Evolutionary conservation across 495 filamentous ascomycete genomes (phyloP).

Genomic region (Tuber borchii): DNA sequence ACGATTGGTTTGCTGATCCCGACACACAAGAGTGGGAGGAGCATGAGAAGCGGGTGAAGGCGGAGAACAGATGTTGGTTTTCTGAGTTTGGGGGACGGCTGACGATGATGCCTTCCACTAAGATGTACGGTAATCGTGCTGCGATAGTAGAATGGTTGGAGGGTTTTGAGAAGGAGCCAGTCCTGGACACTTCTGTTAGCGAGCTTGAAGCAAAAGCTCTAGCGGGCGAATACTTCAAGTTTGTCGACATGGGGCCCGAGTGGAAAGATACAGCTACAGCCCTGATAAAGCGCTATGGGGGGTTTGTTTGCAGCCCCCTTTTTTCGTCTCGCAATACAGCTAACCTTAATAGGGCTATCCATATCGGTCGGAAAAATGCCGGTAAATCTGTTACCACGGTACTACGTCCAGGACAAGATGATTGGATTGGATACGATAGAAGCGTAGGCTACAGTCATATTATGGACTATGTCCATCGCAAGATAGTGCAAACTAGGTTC

Average conservation of each 20-base stretch:
- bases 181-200: neutral
- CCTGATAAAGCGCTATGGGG: neutral
- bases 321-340: neutral
- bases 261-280: neutral
- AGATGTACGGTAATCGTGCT: neutral
- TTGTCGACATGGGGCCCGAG: neutral
- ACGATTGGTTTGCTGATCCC: neutral
- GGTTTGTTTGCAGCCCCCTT: neutral
- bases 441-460: neutral
- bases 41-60: neutral
- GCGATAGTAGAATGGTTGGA: neutral
- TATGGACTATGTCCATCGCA: conserved; percentile 1
- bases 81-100: conserved; percentile 1
- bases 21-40: neutral
- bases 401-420: neutral
- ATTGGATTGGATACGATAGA: neutral
- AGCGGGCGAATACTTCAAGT: neutral
- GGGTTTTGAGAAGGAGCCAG: neutral
- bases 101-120: neutral
- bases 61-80: neutral
- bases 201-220: neutral
- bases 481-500: neutral
- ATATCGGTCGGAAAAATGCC: neutral
- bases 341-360: neutral
- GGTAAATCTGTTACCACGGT: neutral